These are phyloP conservation scores for Colletotrichum sp. DNA, from an alignment of 2,329 filamentous ascomycete species.

Conservation along the genomic window DNA sequence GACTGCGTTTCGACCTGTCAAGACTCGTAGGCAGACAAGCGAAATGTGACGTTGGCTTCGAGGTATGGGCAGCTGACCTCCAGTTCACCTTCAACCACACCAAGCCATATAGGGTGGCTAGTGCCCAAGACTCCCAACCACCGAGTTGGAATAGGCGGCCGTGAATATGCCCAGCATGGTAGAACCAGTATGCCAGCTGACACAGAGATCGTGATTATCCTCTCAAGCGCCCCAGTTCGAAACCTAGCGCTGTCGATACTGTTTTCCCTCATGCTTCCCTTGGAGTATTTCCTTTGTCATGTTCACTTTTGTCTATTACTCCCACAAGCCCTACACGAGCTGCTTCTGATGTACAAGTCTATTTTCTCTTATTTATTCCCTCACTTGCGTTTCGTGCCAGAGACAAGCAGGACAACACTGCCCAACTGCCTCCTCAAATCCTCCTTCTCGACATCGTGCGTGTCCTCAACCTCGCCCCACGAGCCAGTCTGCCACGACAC, in stretches of 20 bases:
- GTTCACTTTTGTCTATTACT: neutral
- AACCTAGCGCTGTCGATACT: fast-evolving
- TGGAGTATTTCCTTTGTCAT: neutral
- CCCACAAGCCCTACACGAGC: neutral
- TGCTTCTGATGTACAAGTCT: neutral
- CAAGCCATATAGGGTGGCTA: neutral
- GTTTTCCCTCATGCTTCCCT: neutral
- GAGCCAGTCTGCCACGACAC: slow-evolving; percentile 87
- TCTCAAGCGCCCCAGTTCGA: neutral
- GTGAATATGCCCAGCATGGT: neutral
- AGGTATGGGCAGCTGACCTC: neutral
- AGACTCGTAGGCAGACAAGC: neutral
- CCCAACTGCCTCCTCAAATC: slow-evolving; percentile 88
- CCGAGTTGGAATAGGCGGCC: neutral
- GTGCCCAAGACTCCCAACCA: neutral
- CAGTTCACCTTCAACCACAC: neutral
- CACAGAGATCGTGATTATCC: neutral
- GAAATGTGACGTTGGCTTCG: neutral
- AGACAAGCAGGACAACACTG: slow-evolving; percentile 82
- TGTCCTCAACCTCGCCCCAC: slow-evolving; percentile 98
- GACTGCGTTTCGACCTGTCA: neutral
- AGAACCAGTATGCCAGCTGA: neutral
- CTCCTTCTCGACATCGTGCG: slow-evolving; percentile 94
- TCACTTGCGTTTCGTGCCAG: slow-evolving; percentile 50
- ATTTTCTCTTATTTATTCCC: neutral